Percentiles rank a stretch among this genome's conserved stretches.
phyloP scores from a whole-genome alignment of 371 early-diverging fungal genomes.

The Haplosporangium sp. region DNA sequence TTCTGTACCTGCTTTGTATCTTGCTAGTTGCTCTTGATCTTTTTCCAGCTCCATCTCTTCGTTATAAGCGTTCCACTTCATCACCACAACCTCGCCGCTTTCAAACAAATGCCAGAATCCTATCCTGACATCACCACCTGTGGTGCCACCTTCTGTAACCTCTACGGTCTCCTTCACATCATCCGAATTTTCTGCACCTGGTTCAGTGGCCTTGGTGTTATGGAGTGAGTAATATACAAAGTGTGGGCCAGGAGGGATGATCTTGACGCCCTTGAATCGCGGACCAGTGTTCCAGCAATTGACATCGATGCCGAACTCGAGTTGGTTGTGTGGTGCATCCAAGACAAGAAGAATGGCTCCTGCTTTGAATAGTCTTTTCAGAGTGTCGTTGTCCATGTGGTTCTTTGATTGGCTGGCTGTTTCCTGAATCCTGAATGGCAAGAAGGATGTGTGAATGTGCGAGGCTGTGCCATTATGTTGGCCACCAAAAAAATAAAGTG shows the following conservation, averaged over 20 bases:
- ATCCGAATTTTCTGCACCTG: not conserved
- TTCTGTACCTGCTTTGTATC: constrained; percentile 56
- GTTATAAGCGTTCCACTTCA: constrained; percentile 56
- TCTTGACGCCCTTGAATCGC: constrained; percentile 90
- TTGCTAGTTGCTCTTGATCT: constrained; percentile 57
- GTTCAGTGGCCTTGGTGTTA: constrained; percentile 29
- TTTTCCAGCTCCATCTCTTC: constrained; percentile 52
- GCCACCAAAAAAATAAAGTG: constrained; percentile 3
- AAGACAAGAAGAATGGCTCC: constrained; percentile 85
- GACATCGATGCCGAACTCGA: constrained; percentile 94
- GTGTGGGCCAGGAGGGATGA: constrained; percentile 95
- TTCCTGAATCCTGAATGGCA: not conserved
- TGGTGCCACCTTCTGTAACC: constrained; percentile 37
- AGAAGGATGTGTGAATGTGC: not conserved
- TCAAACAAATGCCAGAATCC: constrained; percentile 53
- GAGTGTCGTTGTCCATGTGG: constrained; percentile 82
- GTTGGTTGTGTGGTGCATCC: constrained; percentile 75
- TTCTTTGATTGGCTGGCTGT: not conserved
- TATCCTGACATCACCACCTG: constrained; percentile 44
- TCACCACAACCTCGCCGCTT: constrained; percentile 52
- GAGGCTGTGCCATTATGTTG: not conserved
- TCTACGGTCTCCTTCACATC: constrained; percentile 16
- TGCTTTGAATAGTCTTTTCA: constrained; percentile 76
- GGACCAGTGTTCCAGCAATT: constrained; percentile 93
- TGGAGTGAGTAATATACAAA: constrained; percentile 80